A percentile compares a stretch with the other conserved stretches of the same genome.
Conservation (phyloP, 495 filamentous ascomycete species). For the Annulohypoxylon stygium region DNA sequence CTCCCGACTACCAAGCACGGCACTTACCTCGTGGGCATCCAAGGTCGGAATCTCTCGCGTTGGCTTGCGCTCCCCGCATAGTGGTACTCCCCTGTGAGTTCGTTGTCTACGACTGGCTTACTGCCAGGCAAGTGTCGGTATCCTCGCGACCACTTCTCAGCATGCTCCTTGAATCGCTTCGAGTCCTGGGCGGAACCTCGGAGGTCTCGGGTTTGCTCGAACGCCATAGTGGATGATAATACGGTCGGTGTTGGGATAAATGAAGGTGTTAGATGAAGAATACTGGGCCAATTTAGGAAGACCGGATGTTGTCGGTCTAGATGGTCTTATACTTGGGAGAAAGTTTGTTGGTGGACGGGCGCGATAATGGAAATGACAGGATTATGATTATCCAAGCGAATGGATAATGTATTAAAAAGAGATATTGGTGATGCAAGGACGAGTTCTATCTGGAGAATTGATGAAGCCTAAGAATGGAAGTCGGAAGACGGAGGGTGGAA, state of each 20-base stretch:
- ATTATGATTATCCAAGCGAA: constrained; percentile 7
- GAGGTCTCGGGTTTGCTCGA: constrained; percentile 57
- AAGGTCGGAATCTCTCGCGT: constrained; percentile 52
- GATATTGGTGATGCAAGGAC: constrained; percentile 21
- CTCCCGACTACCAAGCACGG: constrained; percentile 32
- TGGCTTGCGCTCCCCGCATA: constrained; percentile 43
- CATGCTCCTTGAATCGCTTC: constrained; percentile 60
- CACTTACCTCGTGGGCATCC: constrained; percentile 37
- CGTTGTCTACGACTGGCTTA: constrained; percentile 10
- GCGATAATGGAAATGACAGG: constrained; percentile 9
- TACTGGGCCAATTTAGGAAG: constrained; percentile 7
- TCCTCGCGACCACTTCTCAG: constrained; percentile 58
- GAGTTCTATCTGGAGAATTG: constrained; percentile 15
- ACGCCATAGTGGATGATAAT: constrained; percentile 45
- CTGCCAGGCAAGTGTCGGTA: constrained; percentile 48
- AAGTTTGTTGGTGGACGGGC: constrained; percentile 1
- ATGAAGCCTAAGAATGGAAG: constrained; percentile 12
- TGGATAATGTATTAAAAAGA: constrained; percentile 27
- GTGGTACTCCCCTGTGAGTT: constrained; percentile 5
- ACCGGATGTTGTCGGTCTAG: constrained; percentile 10
- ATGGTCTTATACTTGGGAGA: neutral
- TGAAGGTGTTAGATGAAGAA: neutral
- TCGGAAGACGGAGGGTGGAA: constrained; percentile 16
- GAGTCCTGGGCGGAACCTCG: constrained; percentile 58
- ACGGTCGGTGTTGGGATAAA: constrained; percentile 3